phyloP scores from a whole-genome alignment of 257 asterid genomes.

The Scutellaria barbata region DNA sequence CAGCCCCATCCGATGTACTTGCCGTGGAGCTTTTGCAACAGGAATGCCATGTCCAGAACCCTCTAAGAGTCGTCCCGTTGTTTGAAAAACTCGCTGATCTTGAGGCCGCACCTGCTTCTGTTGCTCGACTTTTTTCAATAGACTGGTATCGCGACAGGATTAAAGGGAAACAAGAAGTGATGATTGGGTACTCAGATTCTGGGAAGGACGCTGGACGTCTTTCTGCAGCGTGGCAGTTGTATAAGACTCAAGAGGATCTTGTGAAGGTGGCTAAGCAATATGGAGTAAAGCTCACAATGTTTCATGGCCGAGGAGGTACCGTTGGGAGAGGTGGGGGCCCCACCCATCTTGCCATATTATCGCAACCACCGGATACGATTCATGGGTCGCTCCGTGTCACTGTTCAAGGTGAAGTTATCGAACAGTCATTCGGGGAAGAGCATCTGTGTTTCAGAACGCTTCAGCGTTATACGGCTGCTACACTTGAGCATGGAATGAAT shows the following conservation, averaged over 20 bases:
- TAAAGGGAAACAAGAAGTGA: conserved; percentile 81
- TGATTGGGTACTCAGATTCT: conserved; percentile 92
- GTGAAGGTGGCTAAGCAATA: conserved; percentile 72
- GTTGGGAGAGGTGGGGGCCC: conserved; percentile 95
- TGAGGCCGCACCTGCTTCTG: conserved; percentile 77
- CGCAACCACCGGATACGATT: conserved; percentile 89
- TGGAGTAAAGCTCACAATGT: conserved; percentile 82
- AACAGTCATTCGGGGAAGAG: conserved; percentile 85
- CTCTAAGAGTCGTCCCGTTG: conserved; percentile 78
- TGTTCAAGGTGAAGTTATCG: conserved; percentile 90
- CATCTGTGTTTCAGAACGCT: conserved; percentile 83
- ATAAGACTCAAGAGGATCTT: conserved; percentile 83
- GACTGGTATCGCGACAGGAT: conserved; percentile 80
- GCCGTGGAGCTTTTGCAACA: conserved; percentile 85
- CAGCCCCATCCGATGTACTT: conserved; percentile 90
- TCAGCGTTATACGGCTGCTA: conserved; percentile 88
- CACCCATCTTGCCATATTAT: conserved; percentile 83
- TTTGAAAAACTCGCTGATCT: conserved; percentile 88
- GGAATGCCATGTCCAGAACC: conserved; percentile 63
- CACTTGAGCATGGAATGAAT: conserved; percentile 89
- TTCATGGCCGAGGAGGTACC: conserved; percentile 87
- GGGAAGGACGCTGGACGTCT: conserved; percentile 94
- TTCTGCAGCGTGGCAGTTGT: conserved; percentile 92
- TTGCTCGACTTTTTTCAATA: conserved; percentile 74
- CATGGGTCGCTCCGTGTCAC: conserved; percentile 88